Base-by-base conservation (phyloP, 1,284 basidiomycete species). In the Hemileia vastatrix region DNA sequence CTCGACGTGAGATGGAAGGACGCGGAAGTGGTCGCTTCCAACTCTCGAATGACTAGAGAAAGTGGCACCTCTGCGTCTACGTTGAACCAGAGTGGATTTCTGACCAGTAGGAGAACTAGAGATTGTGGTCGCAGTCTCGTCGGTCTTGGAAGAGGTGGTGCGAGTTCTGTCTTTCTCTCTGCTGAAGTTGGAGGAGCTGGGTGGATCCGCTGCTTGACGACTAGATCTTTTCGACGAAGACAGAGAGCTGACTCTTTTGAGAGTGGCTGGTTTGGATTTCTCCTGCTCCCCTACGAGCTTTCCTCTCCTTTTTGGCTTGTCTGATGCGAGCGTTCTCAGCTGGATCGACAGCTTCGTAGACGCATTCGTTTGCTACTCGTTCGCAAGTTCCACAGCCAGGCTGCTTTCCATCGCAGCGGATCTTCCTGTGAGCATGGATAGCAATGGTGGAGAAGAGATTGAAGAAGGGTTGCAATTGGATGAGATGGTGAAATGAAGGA, bases 371-470 rank as follows among this genome's bases (percentile, higher is more conserved):
- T 4, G 18, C 43, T 19, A 57, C 27, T 13, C 56, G 40, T 8
- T 15, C 27, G 24, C 57, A 59, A 11, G 57, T 59, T 6, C 18
- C 19, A 43, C 57, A 59, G 4, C 43, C 9, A 18, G 48, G 57
- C 27, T 52, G 13, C 18, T 24, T 23, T 9, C 57, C 57, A 32
- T 59, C 57, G 18, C 57, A 59, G 6, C 50, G 19, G 57, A 59
- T 59, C 50, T 59, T 59, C 48, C 57, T 59, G 57, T 8, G 47
- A 53, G 27, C 27, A 27, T 27, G 27, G 27, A 27, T 27, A 27
- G 27, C 27, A 27, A 27, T 27, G 27, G 27, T 27, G 27, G 27
- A 44, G 9, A 11, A 56, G 33, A 43, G 18, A 45, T 4, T n/a
- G 50, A 40, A 40, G 36, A 40, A 40, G 36, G 36, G 27, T 27